Base-by-base conservation (phyloP, 495 filamentous ascomycete species). In the Penicillium cinerascens region DNA sequence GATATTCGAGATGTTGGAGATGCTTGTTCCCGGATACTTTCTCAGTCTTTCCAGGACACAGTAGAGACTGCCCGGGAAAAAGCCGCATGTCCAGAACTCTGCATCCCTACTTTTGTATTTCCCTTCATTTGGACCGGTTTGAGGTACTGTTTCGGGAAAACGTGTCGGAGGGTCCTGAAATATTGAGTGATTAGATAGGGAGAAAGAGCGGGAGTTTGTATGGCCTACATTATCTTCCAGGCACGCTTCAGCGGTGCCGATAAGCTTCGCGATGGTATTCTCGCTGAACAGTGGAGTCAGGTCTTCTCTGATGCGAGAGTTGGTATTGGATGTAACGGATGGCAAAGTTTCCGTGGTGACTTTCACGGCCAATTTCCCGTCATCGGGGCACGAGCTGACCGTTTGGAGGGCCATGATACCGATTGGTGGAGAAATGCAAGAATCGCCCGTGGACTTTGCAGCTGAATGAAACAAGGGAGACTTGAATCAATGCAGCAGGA, bases 81-180 rank as follows among this genome's bases (percentile, higher is more conserved):
- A 76, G 4, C 73, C 71, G 39, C 65, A 76, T 1, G 73, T 76
- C 73, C 73, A 76, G 45, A 76, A 76, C 0, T 67, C 59, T 0
- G 59, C 55, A 17, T 72, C 67, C 11, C 36, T 38, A 17, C 36
- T 4, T 38, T 38, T 3, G 16, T 38, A 38, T 38, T 13, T 38
- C 11, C 36, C 36, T 15, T 38, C 11, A 10, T 17, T 38, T 38
- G 36, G 16, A 13, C 36, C 36, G 11, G 4, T 38, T 17, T 38
- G 36, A 38, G 36, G 36, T 3, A 38, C 36, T 13, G 36, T 38
- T 38, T 38, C 36, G 11, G 36, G 36, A 17, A 38, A 38, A 3
- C 10, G 3, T 3, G 36, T 38, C 10, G 10, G 36, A 4, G 36
- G 36, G 11, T 13, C 11, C 36, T 38, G 36, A 13, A 4, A 10